phyloP scores from a whole-genome alignment of 2,329 filamentous ascomycete genomes.

The Alternaria ethzedia region DNA sequence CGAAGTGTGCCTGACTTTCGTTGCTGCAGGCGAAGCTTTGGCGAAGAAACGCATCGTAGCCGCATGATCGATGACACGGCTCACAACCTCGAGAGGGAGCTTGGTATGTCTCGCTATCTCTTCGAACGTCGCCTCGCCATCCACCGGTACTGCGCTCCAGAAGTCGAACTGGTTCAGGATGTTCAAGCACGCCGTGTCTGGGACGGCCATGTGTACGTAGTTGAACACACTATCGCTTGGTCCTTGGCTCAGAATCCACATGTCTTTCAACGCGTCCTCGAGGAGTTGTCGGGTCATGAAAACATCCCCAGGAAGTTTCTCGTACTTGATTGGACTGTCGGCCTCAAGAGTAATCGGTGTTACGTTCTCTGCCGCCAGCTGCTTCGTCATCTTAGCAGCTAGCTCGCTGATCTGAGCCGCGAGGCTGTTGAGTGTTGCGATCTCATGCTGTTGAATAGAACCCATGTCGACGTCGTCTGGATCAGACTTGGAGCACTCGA shows the following conservation, averaged over 20 bases:
- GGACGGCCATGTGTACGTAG: slow-evolving; percentile 47
- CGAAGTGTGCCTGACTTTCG: slow-evolving; percentile 33
- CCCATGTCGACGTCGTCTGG: slow-evolving; percentile 17
- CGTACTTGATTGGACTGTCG: slow-evolving; percentile 53
- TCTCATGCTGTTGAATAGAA: slow-evolving; percentile 21
- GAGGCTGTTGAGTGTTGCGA: slow-evolving; percentile 52
- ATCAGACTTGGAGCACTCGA: not conserved
- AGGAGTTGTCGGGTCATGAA: slow-evolving; percentile 56
- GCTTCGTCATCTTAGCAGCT: slow-evolving; percentile 51
- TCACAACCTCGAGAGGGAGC: slow-evolving; percentile 36
- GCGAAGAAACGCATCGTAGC: slow-evolving; percentile 47
- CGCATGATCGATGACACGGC: slow-evolving; percentile 44
- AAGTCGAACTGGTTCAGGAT: slow-evolving; percentile 61
- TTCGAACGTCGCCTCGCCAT: slow-evolving; percentile 52
- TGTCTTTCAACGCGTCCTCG: slow-evolving; percentile 55
- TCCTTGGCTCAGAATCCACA: slow-evolving; percentile 56
- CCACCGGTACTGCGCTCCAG: slow-evolving; percentile 58
- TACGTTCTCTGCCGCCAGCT: slow-evolving; percentile 53
- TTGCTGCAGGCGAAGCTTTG: slow-evolving; percentile 19
- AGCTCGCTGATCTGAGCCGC: slow-evolving; percentile 55
- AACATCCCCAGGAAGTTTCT: slow-evolving; percentile 51
- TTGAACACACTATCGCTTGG: slow-evolving; percentile 59
- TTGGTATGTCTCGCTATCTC: slow-evolving; percentile 35
- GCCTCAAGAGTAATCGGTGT: slow-evolving; percentile 52
- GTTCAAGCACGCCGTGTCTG: slow-evolving; percentile 55